Evolutionary conservation across 495 filamentous ascomycete genomes (phyloP).

Genomic region (Aspergillus conjunctus): DNA sequence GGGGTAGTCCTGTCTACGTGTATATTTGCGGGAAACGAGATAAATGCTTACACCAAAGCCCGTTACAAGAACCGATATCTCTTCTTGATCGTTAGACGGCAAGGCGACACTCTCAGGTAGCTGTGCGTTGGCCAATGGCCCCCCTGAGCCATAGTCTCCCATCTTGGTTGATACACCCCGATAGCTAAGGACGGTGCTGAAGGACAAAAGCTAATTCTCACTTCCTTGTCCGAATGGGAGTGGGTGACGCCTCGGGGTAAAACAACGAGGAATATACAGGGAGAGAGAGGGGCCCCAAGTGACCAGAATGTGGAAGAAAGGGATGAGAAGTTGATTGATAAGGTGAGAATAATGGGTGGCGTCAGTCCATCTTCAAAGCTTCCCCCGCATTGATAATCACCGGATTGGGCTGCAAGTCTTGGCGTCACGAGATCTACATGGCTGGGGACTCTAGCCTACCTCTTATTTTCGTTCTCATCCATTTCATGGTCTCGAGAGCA

Average conservation of each 20-base stretch:
- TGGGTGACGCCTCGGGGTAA: too few relatives aligned
- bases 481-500: too few relatives aligned
- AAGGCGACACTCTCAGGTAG: slow-evolving; percentile 22
- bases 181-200: neutral
- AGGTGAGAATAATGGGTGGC: neutral
- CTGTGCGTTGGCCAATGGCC: slow-evolving; percentile 22
- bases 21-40: slow-evolving; percentile 16
- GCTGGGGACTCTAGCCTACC: neutral
- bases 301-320: slow-evolving; percentile 1
- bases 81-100: slow-evolving; percentile 30
- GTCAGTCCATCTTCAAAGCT: slow-evolving; percentile 10
- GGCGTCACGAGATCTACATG: slow-evolving; percentile 17
- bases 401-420: slow-evolving; percentile 6
- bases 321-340: neutral
- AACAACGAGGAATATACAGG: too few relatives aligned
- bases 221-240: too few relatives aligned
- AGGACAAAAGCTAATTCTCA: too few relatives aligned
- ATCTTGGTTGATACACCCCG: slow-evolving; percentile 25
- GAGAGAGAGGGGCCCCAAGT: too few relatives aligned
- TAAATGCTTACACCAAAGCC: slow-evolving; percentile 66
- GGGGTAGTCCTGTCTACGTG: neutral
- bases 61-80: slow-evolving; percentile 69
- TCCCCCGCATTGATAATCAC: slow-evolving; percentile 9
- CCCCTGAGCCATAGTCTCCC: slow-evolving; percentile 43
- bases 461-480: too few relatives aligned